phyloP scores from a whole-genome alignment of 2,329 filamentous ascomycete genomes.

The Colletotrichum tropicale region DNA sequence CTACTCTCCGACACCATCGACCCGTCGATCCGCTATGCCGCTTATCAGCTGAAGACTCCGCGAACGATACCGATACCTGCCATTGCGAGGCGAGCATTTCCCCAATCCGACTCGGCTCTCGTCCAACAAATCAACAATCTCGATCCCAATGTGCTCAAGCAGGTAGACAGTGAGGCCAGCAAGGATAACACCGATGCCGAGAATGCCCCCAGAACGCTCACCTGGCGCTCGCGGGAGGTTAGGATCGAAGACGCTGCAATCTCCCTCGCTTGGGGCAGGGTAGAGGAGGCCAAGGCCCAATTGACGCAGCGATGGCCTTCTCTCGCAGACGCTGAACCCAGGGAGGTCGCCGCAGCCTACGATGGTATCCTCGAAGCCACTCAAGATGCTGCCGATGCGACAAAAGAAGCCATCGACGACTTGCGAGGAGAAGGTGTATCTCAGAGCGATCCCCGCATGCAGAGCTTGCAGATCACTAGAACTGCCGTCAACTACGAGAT shows the following conservation, averaged over 20 bases:
- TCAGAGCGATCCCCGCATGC: constrained; percentile 85
- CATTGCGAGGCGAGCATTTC: constrained; percentile 82
- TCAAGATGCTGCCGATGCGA: constrained; percentile 93
- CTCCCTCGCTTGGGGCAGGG: constrained; percentile 78
- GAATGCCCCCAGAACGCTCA: constrained; percentile 74
- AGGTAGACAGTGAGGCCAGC: constrained; percentile 53
- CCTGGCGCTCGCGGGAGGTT: constrained; percentile 85
- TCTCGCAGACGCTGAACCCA: constrained; percentile 49
- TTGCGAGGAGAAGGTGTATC: constrained; percentile 81
- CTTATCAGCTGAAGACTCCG: constrained; percentile 88
- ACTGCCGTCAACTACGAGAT: constrained; percentile 94
- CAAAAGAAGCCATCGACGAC: constrained; percentile 92
- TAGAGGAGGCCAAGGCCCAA: constrained; percentile 58
- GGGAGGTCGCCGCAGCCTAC: constrained; percentile 83
- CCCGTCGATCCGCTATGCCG: constrained; percentile 91
- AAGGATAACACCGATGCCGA: constrained; percentile 54
- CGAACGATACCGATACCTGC: constrained; percentile 81
- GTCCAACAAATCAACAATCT: constrained; percentile 72
- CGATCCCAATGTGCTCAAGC: constrained; percentile 70
- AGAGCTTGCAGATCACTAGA: constrained; percentile 88
- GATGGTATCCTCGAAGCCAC: constrained; percentile 89
- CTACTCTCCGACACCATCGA: constrained; percentile 86
- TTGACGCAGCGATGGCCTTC: constrained; percentile 54
- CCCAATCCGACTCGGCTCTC: constrained; percentile 64
- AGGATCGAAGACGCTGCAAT: constrained; percentile 93